A percentile compares a stretch with the other conserved stretches of the same genome.
These are phyloP conservation scores for Epipyxis sp. DNA, from an alignment of 108 stramenopile species.

Conservation along the genomic window DNA sequence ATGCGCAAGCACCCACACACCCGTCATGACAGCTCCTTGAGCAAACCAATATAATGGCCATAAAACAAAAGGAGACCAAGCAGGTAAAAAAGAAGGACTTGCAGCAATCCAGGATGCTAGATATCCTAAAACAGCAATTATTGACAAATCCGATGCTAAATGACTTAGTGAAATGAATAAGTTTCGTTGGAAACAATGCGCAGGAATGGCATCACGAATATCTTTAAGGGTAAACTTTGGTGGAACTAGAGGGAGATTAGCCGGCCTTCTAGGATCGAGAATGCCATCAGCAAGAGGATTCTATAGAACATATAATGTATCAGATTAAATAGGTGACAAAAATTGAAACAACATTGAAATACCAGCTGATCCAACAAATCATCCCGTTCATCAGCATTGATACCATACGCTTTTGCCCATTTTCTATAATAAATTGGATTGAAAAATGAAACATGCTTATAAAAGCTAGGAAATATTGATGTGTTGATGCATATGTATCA, in stretches of 20 bases:
- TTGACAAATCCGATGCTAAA: slow-evolving; percentile 70
- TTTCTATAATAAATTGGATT: no score
- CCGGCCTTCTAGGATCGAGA: slow-evolving; percentile 44
- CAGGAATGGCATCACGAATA: slow-evolving; percentile 65
- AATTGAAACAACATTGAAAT: not conserved
- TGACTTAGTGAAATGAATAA: slow-evolving; percentile 74
- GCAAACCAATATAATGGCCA: slow-evolving; percentile 93
- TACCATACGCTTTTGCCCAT: slow-evolving; percentile 44
- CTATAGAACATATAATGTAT: not conserved
- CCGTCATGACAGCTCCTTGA: slow-evolving; percentile 92
- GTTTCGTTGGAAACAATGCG: slow-evolving; percentile 86
- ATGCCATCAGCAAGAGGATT: slow-evolving; percentile 34
- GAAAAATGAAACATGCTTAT: no score
- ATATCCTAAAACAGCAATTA: slow-evolving; percentile 75
- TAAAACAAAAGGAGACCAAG: slow-evolving; percentile 61
- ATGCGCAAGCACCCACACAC: slow-evolving; percentile 97
- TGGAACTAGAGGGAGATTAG: slow-evolving; percentile 46
- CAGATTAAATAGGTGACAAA: not conserved
- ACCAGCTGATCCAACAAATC: slow-evolving; percentile 36
- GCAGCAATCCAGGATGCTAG: slow-evolving; percentile 78
- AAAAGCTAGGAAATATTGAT: no score
- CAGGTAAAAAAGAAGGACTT: slow-evolving; percentile 55
- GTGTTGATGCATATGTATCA: no score
- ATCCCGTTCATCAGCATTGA: slow-evolving; percentile 40
- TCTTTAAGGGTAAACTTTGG: slow-evolving; percentile 53